Evolutionary conservation across 495 filamentous ascomycete genomes (phyloP).

Genomic region (Stereocaulon alpinum): DNA sequence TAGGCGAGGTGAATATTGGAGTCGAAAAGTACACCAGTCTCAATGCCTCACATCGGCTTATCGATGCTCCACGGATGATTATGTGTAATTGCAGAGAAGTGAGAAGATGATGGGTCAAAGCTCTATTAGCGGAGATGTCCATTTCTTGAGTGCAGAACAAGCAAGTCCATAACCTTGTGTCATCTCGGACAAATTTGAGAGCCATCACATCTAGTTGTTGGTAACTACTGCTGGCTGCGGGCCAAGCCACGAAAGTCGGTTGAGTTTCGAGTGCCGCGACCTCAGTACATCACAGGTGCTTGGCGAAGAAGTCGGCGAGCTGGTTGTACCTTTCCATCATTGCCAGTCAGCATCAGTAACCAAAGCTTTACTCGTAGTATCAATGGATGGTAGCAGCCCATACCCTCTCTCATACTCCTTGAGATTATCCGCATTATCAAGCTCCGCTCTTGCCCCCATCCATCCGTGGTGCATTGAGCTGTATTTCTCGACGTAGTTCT

Average conservation of each 20-base stretch:
- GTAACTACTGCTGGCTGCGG: no score
- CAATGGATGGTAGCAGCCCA: constrained; percentile 15
- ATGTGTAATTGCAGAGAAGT: no score
- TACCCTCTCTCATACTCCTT: constrained; percentile 46
- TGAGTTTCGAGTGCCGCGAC: not conserved
- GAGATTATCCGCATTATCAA: constrained; percentile 38
- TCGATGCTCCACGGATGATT: no score
- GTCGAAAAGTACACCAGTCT: no score
- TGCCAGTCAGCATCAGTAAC: not conserved
- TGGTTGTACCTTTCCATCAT: constrained; percentile 28
- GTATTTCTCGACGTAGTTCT: constrained; percentile 41
- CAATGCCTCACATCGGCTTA: no score
- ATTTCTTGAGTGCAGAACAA: not conserved
- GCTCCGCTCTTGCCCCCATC: constrained; percentile 51
- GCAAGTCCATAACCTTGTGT: not conserved
- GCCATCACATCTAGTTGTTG: not conserved
- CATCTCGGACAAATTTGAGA: not conserved
- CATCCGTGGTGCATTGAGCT: constrained; percentile 47
- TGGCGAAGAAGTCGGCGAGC: constrained; percentile 36
- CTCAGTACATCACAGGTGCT: constrained; percentile 25
- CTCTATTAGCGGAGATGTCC: no score
- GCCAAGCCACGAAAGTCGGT: not conserved
- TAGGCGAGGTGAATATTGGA: no score
- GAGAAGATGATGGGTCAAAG: no score
- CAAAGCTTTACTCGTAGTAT: no score